phyloP scores from a whole-genome alignment of 2,329 filamentous ascomycete genomes.

The Colletotrichum viniferum region DNA sequence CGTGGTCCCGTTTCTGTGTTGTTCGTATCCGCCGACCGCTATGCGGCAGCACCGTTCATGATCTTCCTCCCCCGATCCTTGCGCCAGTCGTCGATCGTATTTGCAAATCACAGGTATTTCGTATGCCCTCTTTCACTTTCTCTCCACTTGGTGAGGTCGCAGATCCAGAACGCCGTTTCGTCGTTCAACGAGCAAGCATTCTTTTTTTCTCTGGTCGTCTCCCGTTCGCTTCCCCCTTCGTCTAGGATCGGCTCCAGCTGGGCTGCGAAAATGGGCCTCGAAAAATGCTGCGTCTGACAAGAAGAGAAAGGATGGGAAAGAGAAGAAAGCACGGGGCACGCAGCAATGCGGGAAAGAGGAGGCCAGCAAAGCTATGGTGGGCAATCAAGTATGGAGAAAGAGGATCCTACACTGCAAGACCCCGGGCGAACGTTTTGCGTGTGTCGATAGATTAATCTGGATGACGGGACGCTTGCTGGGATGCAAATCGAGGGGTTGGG shows the following conservation, averaged over 20 bases:
- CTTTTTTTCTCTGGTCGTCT: not conserved
- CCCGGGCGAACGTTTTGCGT: not conserved
- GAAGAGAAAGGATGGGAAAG: not conserved
- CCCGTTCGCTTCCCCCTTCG: not conserved
- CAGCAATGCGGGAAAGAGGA: constrained; percentile 14
- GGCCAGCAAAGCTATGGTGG: not conserved
- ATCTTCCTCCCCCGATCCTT: not conserved
- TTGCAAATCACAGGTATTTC: not conserved
- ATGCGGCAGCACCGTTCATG: constrained; percentile 11
- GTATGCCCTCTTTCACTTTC: not conserved
- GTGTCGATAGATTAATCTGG: not conserved
- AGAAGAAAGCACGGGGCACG: constrained; percentile 13
- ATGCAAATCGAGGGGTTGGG: constrained; percentile 18
- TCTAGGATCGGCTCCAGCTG: not conserved
- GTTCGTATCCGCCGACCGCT: constrained; percentile 14
- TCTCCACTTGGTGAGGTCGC: not conserved
- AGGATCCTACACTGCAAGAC: not conserved
- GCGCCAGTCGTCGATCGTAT: not conserved
- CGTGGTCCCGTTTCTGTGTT: constrained; percentile 5
- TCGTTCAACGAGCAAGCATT: not conserved
- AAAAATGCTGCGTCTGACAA: not conserved
- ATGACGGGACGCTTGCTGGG: not conserved
- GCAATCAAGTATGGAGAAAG: constrained; percentile 9
- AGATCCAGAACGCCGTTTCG: not conserved
- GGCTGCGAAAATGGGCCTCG: constrained; percentile 2